Evolutionary conservation across 805 yeast genomes (phyloP).

Genomic region (Yarrowia yakushimensis): DNA sequence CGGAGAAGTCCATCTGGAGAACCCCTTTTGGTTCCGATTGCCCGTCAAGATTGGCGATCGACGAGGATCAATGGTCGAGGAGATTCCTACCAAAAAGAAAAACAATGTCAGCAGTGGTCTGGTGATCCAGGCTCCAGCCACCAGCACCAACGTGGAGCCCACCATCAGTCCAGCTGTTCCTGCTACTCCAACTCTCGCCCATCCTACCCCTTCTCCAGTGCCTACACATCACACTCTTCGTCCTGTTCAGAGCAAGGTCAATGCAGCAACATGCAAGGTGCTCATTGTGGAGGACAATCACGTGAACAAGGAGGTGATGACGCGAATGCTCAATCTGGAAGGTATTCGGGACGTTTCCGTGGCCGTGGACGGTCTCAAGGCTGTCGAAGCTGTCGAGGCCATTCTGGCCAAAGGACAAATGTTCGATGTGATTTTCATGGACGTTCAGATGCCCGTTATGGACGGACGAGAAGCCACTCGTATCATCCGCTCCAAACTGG

Average conservation of each 20-base stretch:
- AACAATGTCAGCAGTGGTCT: not conserved
- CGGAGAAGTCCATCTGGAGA: constrained; percentile 69
- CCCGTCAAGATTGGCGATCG: constrained; percentile 7
- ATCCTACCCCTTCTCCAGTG: not conserved
- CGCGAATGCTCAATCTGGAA: constrained; percentile 80
- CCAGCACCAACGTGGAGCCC: not conserved
- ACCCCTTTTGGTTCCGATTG: constrained; percentile 14
- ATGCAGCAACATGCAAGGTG: constrained; percentile 40
- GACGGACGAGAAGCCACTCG: constrained; percentile 87
- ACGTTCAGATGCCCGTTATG: constrained; percentile 93
- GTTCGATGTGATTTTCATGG: constrained; percentile 87
- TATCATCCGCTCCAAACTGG: constrained; percentile 60
- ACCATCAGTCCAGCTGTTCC: not conserved
- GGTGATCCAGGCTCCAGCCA: not conserved
- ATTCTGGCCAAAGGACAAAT: constrained; percentile 35
- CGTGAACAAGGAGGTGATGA: constrained; percentile 92
- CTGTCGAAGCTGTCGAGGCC: constrained; percentile 55
- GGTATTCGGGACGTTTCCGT: constrained; percentile 67
- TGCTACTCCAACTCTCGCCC: not conserved
- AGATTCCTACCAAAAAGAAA: not conserved
- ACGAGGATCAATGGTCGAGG: not conserved
- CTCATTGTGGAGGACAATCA: constrained; percentile 91
- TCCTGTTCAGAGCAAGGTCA: not conserved
- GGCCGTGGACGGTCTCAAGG: constrained; percentile 91
- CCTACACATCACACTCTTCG: not conserved